Percentiles rank a stretch among this genome's conserved stretches.
phyloP scores from a whole-genome alignment of 441 rosid species.

The Croton setiger region DNA sequence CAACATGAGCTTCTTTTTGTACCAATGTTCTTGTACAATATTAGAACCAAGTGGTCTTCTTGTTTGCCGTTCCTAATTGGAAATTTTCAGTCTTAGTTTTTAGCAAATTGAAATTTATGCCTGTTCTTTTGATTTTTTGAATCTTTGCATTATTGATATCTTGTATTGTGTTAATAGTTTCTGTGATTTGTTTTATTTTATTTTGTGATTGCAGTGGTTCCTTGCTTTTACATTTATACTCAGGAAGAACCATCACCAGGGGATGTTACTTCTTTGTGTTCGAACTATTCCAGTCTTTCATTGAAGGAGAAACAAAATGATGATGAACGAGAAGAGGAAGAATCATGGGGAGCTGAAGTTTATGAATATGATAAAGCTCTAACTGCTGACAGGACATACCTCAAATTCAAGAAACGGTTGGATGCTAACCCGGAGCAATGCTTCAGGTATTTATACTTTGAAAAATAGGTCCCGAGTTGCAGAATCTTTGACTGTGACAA shows the following conservation, averaged over 20 bases:
- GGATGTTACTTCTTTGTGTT: conserved; percentile 37
- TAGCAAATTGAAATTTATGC: not conserved
- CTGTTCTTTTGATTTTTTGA: not conserved
- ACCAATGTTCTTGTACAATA: not conserved
- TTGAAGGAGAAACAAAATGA: conserved; percentile 41
- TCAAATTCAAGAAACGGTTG: conserved; percentile 78
- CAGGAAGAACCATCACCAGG: conserved; percentile 39
- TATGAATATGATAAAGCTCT: conserved; percentile 85
- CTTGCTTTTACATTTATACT: conserved; percentile 84
- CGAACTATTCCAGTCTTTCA: conserved; percentile 43
- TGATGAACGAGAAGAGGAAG: conserved; percentile 46
- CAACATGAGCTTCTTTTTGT: not conserved
- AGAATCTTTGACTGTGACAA: conserved; percentile 4
- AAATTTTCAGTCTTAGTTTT: not conserved
- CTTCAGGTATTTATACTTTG: conserved; percentile 54
- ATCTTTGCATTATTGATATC: not conserved
- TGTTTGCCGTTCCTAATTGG: not conserved
- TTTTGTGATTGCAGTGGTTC: conserved; percentile 50
- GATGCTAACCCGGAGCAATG: conserved; percentile 84
- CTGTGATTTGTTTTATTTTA: not conserved
- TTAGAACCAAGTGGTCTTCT: not conserved
- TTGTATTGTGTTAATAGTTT: not conserved
- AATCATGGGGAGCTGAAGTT: conserved; percentile 63
- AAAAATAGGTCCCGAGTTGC: not conserved
- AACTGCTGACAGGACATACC: conserved; percentile 77